Conservation (phyloP, 2,329 filamentous ascomycete species). For the Trichoderma lentiforme region DNA sequence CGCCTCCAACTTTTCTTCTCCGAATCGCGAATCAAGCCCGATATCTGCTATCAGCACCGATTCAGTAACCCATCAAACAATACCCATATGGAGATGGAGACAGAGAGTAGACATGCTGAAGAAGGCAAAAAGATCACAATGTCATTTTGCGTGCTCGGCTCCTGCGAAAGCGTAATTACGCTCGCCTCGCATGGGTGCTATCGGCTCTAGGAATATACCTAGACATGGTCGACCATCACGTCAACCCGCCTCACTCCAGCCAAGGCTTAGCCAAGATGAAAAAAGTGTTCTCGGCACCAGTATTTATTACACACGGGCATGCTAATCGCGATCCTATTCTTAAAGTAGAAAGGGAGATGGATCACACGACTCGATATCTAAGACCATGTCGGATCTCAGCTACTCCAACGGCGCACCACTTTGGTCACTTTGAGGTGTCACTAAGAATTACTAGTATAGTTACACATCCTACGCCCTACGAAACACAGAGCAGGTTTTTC, state of each 20-base stretch:
- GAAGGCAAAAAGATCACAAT: background rate
- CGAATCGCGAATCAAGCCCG: slow-evolving; percentile 2
- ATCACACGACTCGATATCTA: slow-evolving; percentile 8
- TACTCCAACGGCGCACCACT: background rate
- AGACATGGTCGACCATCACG: background rate
- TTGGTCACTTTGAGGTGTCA: background rate
- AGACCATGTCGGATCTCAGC: background rate
- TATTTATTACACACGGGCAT: background rate
- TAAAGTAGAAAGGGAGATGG: background rate
- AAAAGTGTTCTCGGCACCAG: background rate
- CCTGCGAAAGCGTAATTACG: background rate
- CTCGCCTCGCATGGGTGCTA: background rate
- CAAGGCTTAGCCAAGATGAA: background rate
- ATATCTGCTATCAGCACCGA: background rate
- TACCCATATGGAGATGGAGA: background rate
- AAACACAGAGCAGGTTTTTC: background rate
- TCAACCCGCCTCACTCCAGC: background rate
- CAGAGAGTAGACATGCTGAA: background rate
- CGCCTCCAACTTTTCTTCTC: background rate
- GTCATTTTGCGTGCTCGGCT: background rate
- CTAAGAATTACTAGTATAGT: background rate
- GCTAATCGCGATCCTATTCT: background rate
- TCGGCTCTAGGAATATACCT: background rate
- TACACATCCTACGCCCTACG: background rate
- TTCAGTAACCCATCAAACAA: background rate